phyloP scores from a whole-genome alignment of 495 filamentous ascomycete species.

The Talaromyces proteolyticus region DNA sequence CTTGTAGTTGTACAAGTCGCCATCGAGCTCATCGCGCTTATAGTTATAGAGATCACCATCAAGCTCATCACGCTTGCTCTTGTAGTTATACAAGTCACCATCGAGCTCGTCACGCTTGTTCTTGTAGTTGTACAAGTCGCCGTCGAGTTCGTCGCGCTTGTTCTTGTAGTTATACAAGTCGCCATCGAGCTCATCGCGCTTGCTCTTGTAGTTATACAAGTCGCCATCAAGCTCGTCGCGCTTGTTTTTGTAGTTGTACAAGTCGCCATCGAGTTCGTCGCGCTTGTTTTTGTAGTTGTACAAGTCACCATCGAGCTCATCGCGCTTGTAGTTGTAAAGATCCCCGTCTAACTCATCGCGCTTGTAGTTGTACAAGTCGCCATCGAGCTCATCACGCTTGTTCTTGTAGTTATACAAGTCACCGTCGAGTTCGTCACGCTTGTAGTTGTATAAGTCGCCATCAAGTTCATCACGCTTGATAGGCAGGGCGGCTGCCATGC shows the following conservation, averaged over 20 bases:
- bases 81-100: not conserved
- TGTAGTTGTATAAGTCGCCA: not conserved
- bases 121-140: not conserved
- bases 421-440: not conserved
- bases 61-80: not conserved
- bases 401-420: not conserved
- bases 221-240: not conserved
- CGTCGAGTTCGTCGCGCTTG: not conserved
- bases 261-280: not conserved
- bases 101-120: not conserved
- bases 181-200: not conserved
- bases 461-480: not conserved
- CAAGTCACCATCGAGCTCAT: not conserved
- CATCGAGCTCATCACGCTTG: not conserved
- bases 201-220: not conserved
- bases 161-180: not conserved
- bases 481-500: not conserved
- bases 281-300: not conserved
- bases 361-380: not conserved
- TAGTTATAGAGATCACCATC: not conserved
- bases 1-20: not conserved
- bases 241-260: not conserved
- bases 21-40: not conserved
- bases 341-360: not conserved
- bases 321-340: not conserved